A percentile compares a stretch with the other conserved stretches of the same genome.
These are phyloP conservation scores for Mucuna pruriens DNA, from an alignment of 306 rosid genomes.

Conservation along the genomic window DNA sequence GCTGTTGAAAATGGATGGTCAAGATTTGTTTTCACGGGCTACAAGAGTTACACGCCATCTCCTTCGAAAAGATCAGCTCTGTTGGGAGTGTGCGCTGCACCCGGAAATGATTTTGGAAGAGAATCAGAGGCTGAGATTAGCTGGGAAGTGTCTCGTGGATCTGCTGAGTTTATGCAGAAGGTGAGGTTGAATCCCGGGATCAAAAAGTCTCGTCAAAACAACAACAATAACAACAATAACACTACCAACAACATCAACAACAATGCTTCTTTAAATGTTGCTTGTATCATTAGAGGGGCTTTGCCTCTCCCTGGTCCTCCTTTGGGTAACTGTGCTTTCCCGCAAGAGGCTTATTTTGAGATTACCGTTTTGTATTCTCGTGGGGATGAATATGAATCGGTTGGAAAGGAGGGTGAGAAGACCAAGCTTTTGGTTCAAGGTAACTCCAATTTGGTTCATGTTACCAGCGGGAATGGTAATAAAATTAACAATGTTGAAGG, in stretches of 20 bases:
- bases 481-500: constrained; percentile 61
- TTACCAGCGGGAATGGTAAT: constrained; percentile 43
- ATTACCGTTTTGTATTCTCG: constrained; percentile 64
- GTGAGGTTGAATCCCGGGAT: constrained; percentile 76
- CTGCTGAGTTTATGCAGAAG: constrained; percentile 91
- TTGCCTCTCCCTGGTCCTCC: constrained; percentile 93
- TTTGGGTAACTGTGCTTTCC: constrained; percentile 69
- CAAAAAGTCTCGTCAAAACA: constrained; percentile 43
- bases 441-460: constrained; percentile 51
- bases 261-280: constrained; percentile 30
- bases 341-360: constrained; percentile 93
- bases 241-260: background rate
- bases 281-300: constrained; percentile 63
- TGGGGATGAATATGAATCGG: constrained; percentile 48
- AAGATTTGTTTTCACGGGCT: constrained; percentile 66
- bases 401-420: constrained; percentile 75
- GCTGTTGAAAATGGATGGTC: constrained; percentile 98
- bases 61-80: constrained; percentile 60
- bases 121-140: constrained; percentile 75
- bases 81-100: constrained; percentile 56
- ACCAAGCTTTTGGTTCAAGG: constrained; percentile 70
- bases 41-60: constrained; percentile 48
- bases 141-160: constrained; percentile 84
- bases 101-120: constrained; percentile 49
- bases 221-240: background rate